phyloP scores from a whole-genome alignment of 179 eudicot species.

The Beta corolliflora region DNA sequence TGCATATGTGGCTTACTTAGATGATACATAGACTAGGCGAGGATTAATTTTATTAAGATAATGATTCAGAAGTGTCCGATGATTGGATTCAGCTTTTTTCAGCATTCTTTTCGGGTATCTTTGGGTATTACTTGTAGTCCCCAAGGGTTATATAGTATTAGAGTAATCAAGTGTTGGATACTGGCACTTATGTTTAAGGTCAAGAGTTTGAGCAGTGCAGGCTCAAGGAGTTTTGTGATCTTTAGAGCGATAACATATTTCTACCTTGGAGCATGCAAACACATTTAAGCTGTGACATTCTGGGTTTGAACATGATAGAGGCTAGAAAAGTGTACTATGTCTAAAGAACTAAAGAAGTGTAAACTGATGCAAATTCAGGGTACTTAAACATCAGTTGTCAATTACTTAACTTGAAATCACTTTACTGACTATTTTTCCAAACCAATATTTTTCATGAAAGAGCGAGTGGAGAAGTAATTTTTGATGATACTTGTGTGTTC shows the following conservation, averaged over 20 bases:
- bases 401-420: not conserved
- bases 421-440: not conserved
- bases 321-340: conserved; percentile 11
- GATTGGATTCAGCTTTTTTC: not conserved
- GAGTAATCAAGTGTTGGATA: not conserved
- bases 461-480: not conserved
- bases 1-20: too few species aligned
- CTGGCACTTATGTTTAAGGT: too few species aligned
- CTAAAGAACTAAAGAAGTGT: not conserved
- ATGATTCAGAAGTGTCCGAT: not conserved
- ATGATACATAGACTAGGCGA: not conserved
- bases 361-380: not conserved
- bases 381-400: not conserved
- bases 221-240: not conserved
- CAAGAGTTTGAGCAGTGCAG: not conserved
- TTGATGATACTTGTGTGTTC: not conserved
- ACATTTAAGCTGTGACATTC: not conserved
- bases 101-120: not conserved
- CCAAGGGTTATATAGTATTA: not conserved
- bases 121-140: not conserved
- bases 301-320: not conserved
- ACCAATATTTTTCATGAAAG: not conserved
- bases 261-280: too few species aligned
- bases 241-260: too few species aligned
- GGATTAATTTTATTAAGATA: not conserved